A percentile compares a stretch with the other conserved stretches of the same genome.
Conservation (phyloP, 2,329 filamentous ascomycete species). For the Chaetomium globosum region DNA sequence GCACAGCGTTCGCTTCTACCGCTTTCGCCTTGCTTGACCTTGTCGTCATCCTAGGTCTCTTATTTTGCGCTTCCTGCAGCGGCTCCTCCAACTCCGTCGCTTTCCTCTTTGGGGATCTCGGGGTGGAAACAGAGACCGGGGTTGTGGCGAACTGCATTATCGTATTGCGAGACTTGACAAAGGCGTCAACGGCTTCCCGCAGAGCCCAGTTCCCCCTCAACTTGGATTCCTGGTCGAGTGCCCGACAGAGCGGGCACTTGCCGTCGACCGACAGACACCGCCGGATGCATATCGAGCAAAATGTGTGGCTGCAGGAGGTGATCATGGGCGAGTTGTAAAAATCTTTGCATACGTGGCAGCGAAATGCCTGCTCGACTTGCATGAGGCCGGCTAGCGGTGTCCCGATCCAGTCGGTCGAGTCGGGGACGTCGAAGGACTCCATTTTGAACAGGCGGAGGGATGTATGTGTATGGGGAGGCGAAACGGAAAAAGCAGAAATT, state of each 20-base stretch:
- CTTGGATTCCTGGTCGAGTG: constrained; percentile 78
- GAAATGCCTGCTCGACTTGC: constrained; percentile 78
- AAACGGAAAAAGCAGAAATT: neutral
- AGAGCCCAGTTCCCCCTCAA: constrained; percentile 82
- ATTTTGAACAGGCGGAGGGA: constrained; percentile 15
- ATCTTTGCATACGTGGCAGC: constrained; percentile 98
- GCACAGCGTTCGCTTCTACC: constrained; percentile 45
- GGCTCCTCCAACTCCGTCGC: constrained; percentile 42
- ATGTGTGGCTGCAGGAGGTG: constrained; percentile 92
- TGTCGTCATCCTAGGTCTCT: constrained; percentile 57
- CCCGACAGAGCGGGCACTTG: constrained; percentile 83
- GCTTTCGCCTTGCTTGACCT: constrained; percentile 50
- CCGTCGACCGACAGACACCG: constrained; percentile 79
- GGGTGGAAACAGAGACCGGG: constrained; percentile 36
- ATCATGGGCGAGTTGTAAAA: constrained; percentile 95
- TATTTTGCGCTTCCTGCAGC: constrained; percentile 44
- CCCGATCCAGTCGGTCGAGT: constrained; percentile 82
- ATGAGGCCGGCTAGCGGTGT: constrained; percentile 69
- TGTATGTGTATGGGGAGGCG: neutral
- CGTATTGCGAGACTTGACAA: constrained; percentile 64
- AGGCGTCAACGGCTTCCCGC: constrained; percentile 81
- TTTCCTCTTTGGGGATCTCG: constrained; percentile 56
- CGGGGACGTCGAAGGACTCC: constrained; percentile 55
- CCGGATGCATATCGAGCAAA: constrained; percentile 94
- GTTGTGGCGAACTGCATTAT: constrained; percentile 66